phyloP scores from a whole-genome alignment of 176 grass and related monocot genomes.

The Rhynchospora breviuscula region DNA sequence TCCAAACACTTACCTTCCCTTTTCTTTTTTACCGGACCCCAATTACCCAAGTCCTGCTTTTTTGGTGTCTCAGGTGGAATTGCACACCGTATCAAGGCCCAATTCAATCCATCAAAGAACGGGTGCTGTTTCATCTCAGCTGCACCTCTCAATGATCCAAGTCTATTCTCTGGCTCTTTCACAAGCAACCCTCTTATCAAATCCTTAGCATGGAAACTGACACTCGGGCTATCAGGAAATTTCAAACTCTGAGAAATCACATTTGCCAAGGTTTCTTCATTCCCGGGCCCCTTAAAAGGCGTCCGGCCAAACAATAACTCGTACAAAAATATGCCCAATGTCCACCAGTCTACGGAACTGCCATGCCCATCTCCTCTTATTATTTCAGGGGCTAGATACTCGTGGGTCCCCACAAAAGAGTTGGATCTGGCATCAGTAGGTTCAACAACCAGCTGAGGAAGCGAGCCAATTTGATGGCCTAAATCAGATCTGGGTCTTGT shows the following conservation, averaged over 20 bases:
- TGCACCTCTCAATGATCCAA: conserved; percentile 60
- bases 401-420: conserved; percentile 93
- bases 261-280: conserved; percentile 78
- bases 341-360: conserved; percentile 98
- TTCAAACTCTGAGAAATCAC: conserved; percentile 70
- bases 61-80: conserved; percentile 61
- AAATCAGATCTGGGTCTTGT: conserved; percentile 43
- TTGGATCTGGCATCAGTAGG: conserved; percentile 81
- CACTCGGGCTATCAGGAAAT: conserved; percentile 59
- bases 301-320: conserved; percentile 77
- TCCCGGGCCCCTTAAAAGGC: conserved; percentile 71
- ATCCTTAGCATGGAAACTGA: conserved; percentile 69
- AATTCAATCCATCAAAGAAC: conserved; percentile 91
- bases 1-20: conserved; percentile 82
- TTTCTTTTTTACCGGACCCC: conserved; percentile 42
- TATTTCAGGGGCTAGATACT: conserved; percentile 93
- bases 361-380: conserved; percentile 96
- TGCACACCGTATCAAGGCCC: conserved; percentile 87
- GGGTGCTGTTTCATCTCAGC: conserved; percentile 91
- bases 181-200: conserved; percentile 78
- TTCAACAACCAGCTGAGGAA: conserved; percentile 86
- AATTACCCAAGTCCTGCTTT: conserved; percentile 30
- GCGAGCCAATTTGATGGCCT: conserved; percentile 43
- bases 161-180: conserved; percentile 79
- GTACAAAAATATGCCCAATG: conserved; percentile 86